Conservation (phyloP, 495 filamentous ascomycete genomes). For the Hypoxylon lienhwacheense region DNA sequence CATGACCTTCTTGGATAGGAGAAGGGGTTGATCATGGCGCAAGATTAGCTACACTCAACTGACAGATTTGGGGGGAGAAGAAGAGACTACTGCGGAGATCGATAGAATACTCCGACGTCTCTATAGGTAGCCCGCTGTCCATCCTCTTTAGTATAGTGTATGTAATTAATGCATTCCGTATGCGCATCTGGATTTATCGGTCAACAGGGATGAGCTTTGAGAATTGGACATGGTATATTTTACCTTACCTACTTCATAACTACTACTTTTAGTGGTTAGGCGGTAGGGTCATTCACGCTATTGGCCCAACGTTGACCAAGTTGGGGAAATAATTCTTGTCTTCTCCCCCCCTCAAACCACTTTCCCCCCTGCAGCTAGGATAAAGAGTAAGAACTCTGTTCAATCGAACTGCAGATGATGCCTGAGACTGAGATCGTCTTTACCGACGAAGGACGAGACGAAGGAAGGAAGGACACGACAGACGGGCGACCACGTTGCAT, state of each 20-base stretch:
- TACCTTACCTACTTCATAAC: conserved; percentile 4
- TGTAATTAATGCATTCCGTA: too few species aligned
- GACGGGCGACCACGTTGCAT: conserved; percentile 30
- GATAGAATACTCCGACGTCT: conserved; percentile 26
- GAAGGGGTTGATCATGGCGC: conserved; percentile 28
- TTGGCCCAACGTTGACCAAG: not conserved
- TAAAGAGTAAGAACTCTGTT: conserved; percentile 5
- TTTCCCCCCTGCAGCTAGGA: conserved; percentile 16
- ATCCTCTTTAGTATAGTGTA: conserved; percentile 6
- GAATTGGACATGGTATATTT: not conserved
- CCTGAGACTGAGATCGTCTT: conserved; percentile 5
- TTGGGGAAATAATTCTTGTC: conserved; percentile 3
- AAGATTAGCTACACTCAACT: conserved; percentile 29
- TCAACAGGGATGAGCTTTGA: conserved; percentile 7
- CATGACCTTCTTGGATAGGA: conserved; percentile 13
- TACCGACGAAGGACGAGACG: too few species aligned
- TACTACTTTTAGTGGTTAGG: conserved; percentile 2
- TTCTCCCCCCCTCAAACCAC: not conserved
- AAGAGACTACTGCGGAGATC: conserved; percentile 27
- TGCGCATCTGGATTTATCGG: conserved; percentile 5
- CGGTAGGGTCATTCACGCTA: not conserved
- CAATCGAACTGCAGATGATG: conserved; percentile 12
- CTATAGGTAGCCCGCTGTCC: conserved; percentile 9
- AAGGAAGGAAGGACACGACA: conserved; percentile 36
- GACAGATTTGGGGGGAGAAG: conserved; percentile 13